Base-by-base conservation (phyloP, 257 asterid genomes). In the Primulina eburnea region DNA sequence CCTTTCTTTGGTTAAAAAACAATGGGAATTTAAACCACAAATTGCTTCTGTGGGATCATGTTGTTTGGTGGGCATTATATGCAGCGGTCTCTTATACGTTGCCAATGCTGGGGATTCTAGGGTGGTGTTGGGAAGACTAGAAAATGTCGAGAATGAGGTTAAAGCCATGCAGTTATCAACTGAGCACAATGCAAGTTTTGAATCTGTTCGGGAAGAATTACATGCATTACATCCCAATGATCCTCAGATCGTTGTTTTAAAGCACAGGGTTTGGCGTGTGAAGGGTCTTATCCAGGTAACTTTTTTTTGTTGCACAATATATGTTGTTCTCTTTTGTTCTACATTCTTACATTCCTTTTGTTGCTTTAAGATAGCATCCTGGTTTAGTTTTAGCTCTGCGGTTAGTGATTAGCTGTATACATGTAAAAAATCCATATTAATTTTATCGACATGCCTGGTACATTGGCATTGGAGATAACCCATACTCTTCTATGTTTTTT, bases 91-190 rank as follows among this genome's bases (percentile, higher is more conserved):
- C 50, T 64, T 90, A 28, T 88, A 88, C 79, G 77, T 89, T 17
- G 97, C 96, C 26, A 90, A 88, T 67, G 88, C 96, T 5, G 97
- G 97, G 65, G 97, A 90, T 76, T 90, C 97, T 2, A 79, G 96
- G 67, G 97, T 64, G 28, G 97, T 90, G 28, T 79, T 90, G 50
- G 97, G 94, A 52, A 83, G 82, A 70, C 61, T 73, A 34, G 88
- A 81, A 10, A 83, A 69, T 56, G 30, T 72, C 8, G 71, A 63
- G 18, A 86, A 88, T 72, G 84, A 75, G 71, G 76, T 85, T 33
- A 80, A 88, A 82, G 94, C 97, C 32, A 72, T 88, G 59, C 97
- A 88, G 61, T 80, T 90, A 72, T 90, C 97, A 58, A 60, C 80
- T 3, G 97, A 90, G 68, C 97, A 90, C 78, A 90, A 88, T 64